Evolutionary conservation across 2,329 filamentous ascomycete species (phyloP).

Genomic region (Fusarium sarcochroum): DNA sequence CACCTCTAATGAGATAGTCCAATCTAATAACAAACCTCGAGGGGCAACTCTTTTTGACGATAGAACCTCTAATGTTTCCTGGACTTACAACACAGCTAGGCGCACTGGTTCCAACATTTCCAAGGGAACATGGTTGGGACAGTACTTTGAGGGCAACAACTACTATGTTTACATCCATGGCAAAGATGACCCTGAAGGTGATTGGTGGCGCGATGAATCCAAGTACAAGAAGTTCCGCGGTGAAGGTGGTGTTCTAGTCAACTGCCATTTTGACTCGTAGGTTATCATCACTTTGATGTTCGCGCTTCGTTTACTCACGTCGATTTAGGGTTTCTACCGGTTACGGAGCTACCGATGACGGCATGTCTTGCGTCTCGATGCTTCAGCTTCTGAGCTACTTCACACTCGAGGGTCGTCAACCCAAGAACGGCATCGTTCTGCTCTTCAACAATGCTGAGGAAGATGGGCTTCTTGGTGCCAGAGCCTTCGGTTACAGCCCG

Average conservation of each 20-base stretch:
- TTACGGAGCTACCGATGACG: constrained; percentile 94
- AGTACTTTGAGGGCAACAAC: constrained; percentile 95
- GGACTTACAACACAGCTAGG: constrained; percentile 52
- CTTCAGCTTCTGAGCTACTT: constrained; percentile 92
- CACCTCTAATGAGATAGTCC: background rate
- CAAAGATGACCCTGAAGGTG: constrained; percentile 76
- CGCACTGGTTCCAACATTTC: constrained; percentile 37
- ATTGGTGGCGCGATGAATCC: constrained; percentile 76
- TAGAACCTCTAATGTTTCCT: constrained; percentile 81
- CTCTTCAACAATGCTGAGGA: constrained; percentile 97
- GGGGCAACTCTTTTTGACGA: constrained; percentile 83
- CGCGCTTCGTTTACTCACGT: constrained; percentile 30
- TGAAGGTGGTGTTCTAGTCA: constrained; percentile 87
- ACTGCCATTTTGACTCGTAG: constrained; percentile 89
- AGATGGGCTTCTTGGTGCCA: constrained; percentile 89
- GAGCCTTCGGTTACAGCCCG: constrained; percentile 86
- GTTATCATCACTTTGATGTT: constrained; percentile 38
- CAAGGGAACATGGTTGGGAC: constrained; percentile 57
- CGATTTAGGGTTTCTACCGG: constrained; percentile 83
- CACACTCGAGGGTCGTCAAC: constrained; percentile 77
- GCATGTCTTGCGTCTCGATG: constrained; percentile 87
- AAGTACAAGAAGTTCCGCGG: constrained; percentile 64
- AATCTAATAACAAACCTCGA: constrained; percentile 21
- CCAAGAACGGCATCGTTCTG: constrained; percentile 83
- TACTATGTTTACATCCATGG: constrained; percentile 93